These are phyloP conservation scores for Alternaria sp. DNA, from an alignment of 2,329 filamentous ascomycete species.

Conservation along the genomic window DNA sequence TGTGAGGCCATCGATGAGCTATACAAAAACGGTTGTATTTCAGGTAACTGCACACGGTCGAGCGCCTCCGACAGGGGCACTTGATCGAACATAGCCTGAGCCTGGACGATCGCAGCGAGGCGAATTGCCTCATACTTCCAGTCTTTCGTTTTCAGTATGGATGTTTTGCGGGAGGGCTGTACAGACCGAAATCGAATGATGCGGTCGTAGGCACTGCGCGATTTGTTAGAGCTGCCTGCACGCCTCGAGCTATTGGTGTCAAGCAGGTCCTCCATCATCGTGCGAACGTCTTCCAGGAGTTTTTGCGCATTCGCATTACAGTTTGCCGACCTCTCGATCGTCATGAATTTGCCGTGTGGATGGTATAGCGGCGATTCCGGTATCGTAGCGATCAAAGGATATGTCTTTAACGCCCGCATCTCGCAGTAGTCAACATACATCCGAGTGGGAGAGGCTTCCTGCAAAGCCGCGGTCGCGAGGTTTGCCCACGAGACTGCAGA, in stretches of 20 bases:
- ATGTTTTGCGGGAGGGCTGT: slow-evolving; percentile 13
- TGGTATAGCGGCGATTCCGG: slow-evolving; percentile 48
- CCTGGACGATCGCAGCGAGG: slow-evolving; percentile 39
- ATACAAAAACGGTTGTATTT: slow-evolving; percentile 1
- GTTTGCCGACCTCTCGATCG: slow-evolving; percentile 27
- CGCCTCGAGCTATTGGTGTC: slow-evolving; percentile 26
- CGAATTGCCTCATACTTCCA: slow-evolving; percentile 48
- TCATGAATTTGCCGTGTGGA: slow-evolving; percentile 36
- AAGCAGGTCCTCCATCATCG: slow-evolving; percentile 41
- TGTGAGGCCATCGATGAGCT: slow-evolving; percentile 11
- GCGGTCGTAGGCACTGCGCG: slow-evolving; percentile 27
- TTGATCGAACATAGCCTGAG: slow-evolving; percentile 37
- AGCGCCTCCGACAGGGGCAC: slow-evolving; percentile 38
- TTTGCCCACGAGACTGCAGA: slow-evolving; percentile 41
- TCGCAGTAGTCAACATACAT: slow-evolving; percentile 40
- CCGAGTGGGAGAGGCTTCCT: slow-evolving; percentile 30
- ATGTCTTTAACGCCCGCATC: slow-evolving; percentile 15
- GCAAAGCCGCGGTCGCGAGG: slow-evolving; percentile 41
- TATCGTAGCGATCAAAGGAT: slow-evolving; percentile 27
- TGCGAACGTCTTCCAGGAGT: slow-evolving; percentile 35
- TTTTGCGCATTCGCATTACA: slow-evolving; percentile 23
- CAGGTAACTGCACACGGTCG: slow-evolving; percentile 9
- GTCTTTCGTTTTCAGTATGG: slow-evolving; percentile 23
- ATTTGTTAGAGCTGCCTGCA: slow-evolving; percentile 15
- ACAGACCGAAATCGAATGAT: slow-evolving; percentile 28